Evolutionary conservation across 164 flowering plant species (phyloP).

Genomic region (Nelumbo lutea): DNA sequence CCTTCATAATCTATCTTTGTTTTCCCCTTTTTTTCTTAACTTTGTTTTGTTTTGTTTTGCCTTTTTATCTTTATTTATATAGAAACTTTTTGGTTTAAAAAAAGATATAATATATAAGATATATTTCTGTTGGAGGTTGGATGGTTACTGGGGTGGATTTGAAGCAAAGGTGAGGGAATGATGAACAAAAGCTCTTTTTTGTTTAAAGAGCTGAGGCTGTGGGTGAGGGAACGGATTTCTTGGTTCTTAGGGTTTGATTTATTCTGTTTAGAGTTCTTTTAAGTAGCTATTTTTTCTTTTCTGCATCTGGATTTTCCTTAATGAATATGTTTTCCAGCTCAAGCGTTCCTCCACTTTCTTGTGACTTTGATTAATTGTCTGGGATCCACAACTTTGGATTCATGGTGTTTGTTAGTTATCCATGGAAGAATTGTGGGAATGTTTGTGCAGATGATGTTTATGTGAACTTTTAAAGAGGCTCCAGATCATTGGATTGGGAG

Average conservation of each 20-base stretch:
- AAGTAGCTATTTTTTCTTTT: not conserved
- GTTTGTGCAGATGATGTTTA: slow-evolving; percentile 23
- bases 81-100: not conserved
- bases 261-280: slow-evolving; percentile 5
- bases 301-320: not conserved
- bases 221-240: not conserved
- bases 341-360: slow-evolving; percentile 1
- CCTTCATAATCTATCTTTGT: not conserved
- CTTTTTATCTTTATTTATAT: not conserved
- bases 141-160: slow-evolving; percentile 34
- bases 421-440: slow-evolving; percentile 4
- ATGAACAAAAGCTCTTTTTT: slow-evolving; percentile 22
- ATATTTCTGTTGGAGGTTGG: slow-evolving; percentile 23
- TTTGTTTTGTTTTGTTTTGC: not conserved
- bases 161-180: slow-evolving; percentile 42
- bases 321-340: not conserved
- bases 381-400: not conserved
- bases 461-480: slow-evolving; percentile 15
- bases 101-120: not conserved
- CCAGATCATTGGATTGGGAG: slow-evolving; percentile 1
- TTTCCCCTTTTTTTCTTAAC: not conserved
- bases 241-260: slow-evolving; percentile 4
- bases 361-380: not conserved
- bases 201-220: slow-evolving; percentile 6
- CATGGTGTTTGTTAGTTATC: slow-evolving; percentile 2